Conservation (phyloP, 768 basidiomycete species). For the Mycena rosella region DNA sequence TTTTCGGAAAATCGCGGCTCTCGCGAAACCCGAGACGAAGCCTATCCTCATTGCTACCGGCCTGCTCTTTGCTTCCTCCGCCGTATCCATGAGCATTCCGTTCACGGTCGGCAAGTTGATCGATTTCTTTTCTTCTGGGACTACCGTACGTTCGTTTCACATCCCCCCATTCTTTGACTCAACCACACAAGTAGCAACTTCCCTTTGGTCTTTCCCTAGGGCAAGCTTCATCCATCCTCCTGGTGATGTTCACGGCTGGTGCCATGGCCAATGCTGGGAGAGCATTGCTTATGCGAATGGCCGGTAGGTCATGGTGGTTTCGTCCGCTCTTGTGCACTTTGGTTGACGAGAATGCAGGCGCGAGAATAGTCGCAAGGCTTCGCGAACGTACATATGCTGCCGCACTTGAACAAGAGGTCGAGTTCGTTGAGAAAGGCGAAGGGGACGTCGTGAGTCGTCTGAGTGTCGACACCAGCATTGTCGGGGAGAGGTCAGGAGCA, state of each 20-base stretch:
- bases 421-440: conserved; percentile 92
- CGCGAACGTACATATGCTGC: conserved; percentile 87
- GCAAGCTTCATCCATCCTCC: conserved; percentile 81
- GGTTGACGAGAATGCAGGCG: conserved; percentile 57
- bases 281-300: conserved; percentile 86
- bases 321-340: conserved; percentile 2
- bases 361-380: conserved; percentile 90
- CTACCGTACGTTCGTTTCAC: conserved; percentile 66
- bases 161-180: conserved; percentile 4
- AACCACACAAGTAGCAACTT: conserved; percentile 64
- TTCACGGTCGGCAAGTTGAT: conserved; percentile 95
- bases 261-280: conserved; percentile 89
- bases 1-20: conserved; percentile 77
- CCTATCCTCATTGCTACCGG: conserved; percentile 83
- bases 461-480: conserved; percentile 91
- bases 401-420: conserved; percentile 91
- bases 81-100: conserved; percentile 93
- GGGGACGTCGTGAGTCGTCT: conserved; percentile 94
- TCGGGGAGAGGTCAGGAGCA: conserved; percentile 83
- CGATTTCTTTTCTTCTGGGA: conserved; percentile 86
- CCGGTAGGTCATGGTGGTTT: conserved; percentile 68
- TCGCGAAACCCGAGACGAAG: conserved; percentile 87
- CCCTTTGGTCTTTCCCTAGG: conserved; percentile 85
- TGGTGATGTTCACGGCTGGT: conserved; percentile 87
- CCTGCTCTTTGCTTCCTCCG: conserved; percentile 86